Evolutionary conservation across 192 early-diverging fungal species (phyloP), one percentile per base, ranked within the genome.

Genomic region (Chytriomyces hyalinus): DNA sequence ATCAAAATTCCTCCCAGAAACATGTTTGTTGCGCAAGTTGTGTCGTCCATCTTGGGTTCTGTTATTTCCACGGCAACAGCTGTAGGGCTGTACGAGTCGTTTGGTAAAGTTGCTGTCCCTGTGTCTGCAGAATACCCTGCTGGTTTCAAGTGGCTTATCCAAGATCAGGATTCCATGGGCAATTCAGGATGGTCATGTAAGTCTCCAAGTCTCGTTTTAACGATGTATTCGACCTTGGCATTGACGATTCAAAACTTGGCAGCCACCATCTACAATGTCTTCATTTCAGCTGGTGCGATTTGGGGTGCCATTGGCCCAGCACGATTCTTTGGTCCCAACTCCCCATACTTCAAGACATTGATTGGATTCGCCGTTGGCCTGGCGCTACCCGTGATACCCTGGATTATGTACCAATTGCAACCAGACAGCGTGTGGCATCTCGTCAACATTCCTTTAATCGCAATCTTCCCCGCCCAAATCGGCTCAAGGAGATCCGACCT

Each of bases 231-330:
- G 87, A 53, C 91, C 92, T 24, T 68, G 36, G 36, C 36, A 36
- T 2, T 36, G 49, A 15, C 80, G 85, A 53, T 84, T 91, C 80
- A 91, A 91, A 74, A 81, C 49, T 74, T 11, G 62, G 63, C 65
- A 61, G 73, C 51, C 13, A 47, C 65, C 63, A 6, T 73, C 65
- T 83, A 84, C 80, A 28, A 67, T 6, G 84, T 87, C 45, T 94
- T 93, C 73, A 86, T 86, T 80, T 87, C 84, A 57, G 90, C 89
- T 48, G 90, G 85, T 8, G 80, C 89, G 60, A 90, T 94, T 59
- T 94, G 92, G 92, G 93, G 92, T 26, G 84, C 85, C n/a, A 90
- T 92, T 70, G 89, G 88, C 60, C 91, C 92, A 22, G 67, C 61
- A 15, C 80, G 85, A 47, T 84, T 91, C 81, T 92, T 92, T 73